Percentiles rank a stretch among this genome's conserved stretches.
These are phyloP conservation scores for Kwoniella dendrophila DNA, from an alignment of 768 basidiomycete genomes.

Conservation along the genomic window DNA sequence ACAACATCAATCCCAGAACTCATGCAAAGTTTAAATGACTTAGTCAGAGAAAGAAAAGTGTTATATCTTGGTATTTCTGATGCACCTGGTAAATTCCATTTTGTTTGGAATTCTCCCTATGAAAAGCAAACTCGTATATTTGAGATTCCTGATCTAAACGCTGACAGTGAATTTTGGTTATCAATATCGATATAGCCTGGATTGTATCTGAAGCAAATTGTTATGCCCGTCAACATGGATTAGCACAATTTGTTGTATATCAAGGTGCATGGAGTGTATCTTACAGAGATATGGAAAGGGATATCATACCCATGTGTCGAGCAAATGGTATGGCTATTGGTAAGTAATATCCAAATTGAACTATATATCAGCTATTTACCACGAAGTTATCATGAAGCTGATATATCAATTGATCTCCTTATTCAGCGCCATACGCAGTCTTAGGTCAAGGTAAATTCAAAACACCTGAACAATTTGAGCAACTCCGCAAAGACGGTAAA, in stretches of 20 bases:
- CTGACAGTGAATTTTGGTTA: background rate
- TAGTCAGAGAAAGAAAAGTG: constrained; percentile 61
- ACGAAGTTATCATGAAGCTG: too few relatives aligned
- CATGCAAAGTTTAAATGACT: constrained; percentile 63
- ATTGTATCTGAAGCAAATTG: constrained; percentile 56
- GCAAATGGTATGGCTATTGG: constrained; percentile 19
- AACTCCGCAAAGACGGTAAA: constrained; percentile 13
- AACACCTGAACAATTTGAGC: constrained; percentile 29
- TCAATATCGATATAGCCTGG: constrained; percentile 7
- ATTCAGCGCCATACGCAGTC: constrained; percentile 58
- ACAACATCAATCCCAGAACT: constrained; percentile 63
- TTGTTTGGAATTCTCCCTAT: too few relatives aligned
- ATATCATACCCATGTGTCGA: constrained; percentile 60
- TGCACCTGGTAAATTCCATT: constrained; percentile 23
- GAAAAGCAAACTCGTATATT: too few relatives aligned
- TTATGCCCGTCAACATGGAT: constrained; percentile 61
- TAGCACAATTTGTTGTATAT: constrained; percentile 63
- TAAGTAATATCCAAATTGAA: background rate
- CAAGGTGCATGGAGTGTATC: constrained; percentile 40
- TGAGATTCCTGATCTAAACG: too few relatives aligned
- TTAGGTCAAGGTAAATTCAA: constrained; percentile 57
- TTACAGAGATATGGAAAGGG: constrained; percentile 61
- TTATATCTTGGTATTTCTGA: constrained; percentile 47
- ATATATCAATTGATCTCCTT: background rate
- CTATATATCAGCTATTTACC: background rate